phyloP scores from a whole-genome alignment of 441 rosid species.

The Adansonia gregorii region DNA sequence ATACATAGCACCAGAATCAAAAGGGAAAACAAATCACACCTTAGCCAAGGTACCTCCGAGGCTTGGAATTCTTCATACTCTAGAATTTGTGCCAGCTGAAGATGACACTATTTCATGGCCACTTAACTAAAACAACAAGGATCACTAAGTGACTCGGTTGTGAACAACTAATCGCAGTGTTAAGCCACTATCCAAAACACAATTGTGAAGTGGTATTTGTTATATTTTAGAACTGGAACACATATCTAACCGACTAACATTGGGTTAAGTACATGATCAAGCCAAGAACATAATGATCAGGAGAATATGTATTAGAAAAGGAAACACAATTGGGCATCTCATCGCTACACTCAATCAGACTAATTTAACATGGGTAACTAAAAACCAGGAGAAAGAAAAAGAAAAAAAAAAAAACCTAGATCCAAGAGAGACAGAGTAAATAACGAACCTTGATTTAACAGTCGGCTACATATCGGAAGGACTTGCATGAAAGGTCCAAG shows the following conservation, averaged over 20 bases:
- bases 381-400: not conserved
- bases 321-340: not conserved
- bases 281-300: slow-evolving; percentile 7
- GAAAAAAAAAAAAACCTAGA: slow-evolving; percentile 46
- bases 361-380: slow-evolving; percentile 29
- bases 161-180: not conserved
- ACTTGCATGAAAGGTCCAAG: slow-evolving; percentile 94
- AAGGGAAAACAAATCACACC: not conserved
- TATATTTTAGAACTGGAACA: slow-evolving; percentile 1
- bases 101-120: not conserved
- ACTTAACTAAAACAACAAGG: not conserved
- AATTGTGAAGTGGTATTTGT: slow-evolving; percentile 3
- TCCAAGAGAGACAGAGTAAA: slow-evolving; percentile 47
- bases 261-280: slow-evolving; percentile 16
- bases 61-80: not conserved
- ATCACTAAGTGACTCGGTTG: not conserved
- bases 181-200: slow-evolving; percentile 13
- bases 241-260: not conserved
- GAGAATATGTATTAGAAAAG: not conserved
- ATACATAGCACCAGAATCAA: not conserved
- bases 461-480: slow-evolving; percentile 88
- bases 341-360: slow-evolving; percentile 24
- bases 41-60: not conserved
- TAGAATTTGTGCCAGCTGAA: not conserved
- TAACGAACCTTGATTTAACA: slow-evolving; percentile 82